Conservation (phyloP, 1,284 basidiomycete species). For the Cryptococcus deneoformans region DNA sequence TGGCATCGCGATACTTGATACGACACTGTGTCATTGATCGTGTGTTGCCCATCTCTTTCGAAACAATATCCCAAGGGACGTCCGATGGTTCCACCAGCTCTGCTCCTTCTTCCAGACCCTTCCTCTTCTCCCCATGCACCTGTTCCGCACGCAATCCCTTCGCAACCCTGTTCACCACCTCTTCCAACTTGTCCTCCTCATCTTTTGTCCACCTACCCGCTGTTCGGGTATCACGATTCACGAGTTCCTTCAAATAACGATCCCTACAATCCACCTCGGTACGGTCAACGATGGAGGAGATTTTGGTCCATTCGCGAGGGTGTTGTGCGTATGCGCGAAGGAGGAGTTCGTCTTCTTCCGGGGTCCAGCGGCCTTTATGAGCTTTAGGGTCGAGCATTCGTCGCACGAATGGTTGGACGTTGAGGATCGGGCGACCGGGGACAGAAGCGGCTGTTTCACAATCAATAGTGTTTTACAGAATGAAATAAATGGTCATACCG, state of each 20-base stretch:
- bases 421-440: slow-evolving; percentile 40
- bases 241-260: slow-evolving; percentile 32
- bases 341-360: slow-evolving; percentile 35
- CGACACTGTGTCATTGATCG: slow-evolving; percentile 15
- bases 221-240: slow-evolving; percentile 8
- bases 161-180: slow-evolving; percentile 5
- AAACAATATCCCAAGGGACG: slow-evolving; percentile 12
- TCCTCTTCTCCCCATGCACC: background rate
- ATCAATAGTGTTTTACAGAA: background rate
- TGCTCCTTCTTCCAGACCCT: background rate
- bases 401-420: slow-evolving; percentile 36
- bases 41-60: slow-evolving; percentile 12
- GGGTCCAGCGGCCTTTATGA: slow-evolving; percentile 38
- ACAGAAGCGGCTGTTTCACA: slow-evolving; percentile 21
- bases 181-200: slow-evolving; percentile 6
- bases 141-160: background rate
- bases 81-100: slow-evolving; percentile 1
- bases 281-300: slow-evolving; percentile 33
- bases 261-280: slow-evolving; percentile 39
- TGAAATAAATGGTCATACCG: slow-evolving; percentile 16
- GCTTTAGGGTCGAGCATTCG: slow-evolving; percentile 37
- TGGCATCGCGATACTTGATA: slow-evolving; percentile 12
- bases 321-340: slow-evolving; percentile 24
- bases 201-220: slow-evolving; percentile 16
- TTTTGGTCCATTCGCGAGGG: slow-evolving; percentile 36